Evolutionary conservation across 805 yeast genomes (phyloP), one percentile per base, ranked within the genome.

Genomic region (Wickerhamomyces hampshirensis): DNA sequence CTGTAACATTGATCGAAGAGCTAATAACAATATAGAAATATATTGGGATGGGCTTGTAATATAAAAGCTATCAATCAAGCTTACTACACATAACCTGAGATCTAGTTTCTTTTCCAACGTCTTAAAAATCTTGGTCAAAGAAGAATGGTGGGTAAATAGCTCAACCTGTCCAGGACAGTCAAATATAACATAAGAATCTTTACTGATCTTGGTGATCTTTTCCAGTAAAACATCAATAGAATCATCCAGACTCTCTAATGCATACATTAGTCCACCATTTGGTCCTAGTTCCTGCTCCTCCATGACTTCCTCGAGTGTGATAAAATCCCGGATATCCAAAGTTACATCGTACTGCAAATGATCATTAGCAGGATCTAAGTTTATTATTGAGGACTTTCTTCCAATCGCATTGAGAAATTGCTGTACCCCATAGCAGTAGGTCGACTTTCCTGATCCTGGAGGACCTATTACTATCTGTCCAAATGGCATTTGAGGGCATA

Each of bases 141-240:
- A 79, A 1, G 80, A 73, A 51, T 86, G 95, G 53, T 85, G 94
- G 3, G 99, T 93, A 62, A 85, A 93, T 12, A 93, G 70, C 57
- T 93, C 99, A 1, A 88, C 93, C 58, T 93, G 98, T 2, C 98
- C 98, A 1, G 97, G 96, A 53, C 95, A 85, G 58, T 87, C 96
- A 61, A 87, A 84, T 4, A 87, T 65, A 10, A 87, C 58, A 47
- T 87, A 87, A 27, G 80, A 75, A 16, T 66, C 66, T 28, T 73
- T 68, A 5, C 83, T 73, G 10, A 88, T 63, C 23, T 68, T 64
- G 39, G 70, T 66, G 23, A 91, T 65, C 53, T 73, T 76, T 8
- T 65, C 62, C 4, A 82, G 53, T 48, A 87, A 75, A 31, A 68
- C 65, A 18, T 81, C 84, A 33, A 81, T 61, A 17, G 77, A 69